Conservation (phyloP, 371 early-diverging fungal genomes). For the Lichtheimia corymbifera region DNA sequence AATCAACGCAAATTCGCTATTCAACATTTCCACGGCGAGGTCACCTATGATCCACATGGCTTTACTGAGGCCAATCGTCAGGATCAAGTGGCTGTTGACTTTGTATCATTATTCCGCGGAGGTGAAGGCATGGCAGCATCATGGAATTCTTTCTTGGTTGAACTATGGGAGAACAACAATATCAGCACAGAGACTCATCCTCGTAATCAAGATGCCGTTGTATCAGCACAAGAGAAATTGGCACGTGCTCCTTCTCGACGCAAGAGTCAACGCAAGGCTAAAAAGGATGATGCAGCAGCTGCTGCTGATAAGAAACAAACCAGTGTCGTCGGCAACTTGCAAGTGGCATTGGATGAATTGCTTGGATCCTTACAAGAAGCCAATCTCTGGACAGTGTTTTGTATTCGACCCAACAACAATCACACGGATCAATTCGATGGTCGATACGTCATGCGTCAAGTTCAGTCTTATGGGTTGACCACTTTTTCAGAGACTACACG, state of each 20-base stretch:
- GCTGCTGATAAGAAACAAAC: constrained; percentile 2
- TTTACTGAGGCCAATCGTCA: constrained; percentile 73
- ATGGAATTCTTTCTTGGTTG: constrained; percentile 48
- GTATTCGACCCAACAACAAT: constrained; percentile 73
- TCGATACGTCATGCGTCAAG: constrained; percentile 60
- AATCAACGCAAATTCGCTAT: constrained; percentile 66
- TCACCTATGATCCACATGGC: constrained; percentile 73
- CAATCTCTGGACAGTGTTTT: constrained; percentile 83
- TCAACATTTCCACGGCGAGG: constrained; percentile 76
- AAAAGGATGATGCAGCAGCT: constrained; percentile 14
- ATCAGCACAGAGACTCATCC: constrained; percentile 63
- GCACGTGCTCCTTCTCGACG: constrained; percentile 49
- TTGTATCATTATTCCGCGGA: constrained; percentile 80
- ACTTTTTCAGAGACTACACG: constrained; percentile 50
- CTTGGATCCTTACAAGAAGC: constrained; percentile 80
- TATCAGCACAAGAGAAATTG: constrained; percentile 56
- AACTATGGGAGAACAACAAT: constrained; percentile 36
- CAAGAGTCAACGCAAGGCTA: constrained; percentile 22
- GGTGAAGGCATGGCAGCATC: constrained; percentile 53
- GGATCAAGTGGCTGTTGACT: constrained; percentile 76
- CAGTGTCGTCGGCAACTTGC: constrained; percentile 39
- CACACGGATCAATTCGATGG: constrained; percentile 57
- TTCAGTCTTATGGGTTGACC: constrained; percentile 52
- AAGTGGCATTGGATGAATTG: constrained; percentile 75
- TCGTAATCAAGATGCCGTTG: constrained; percentile 49